Conservation (phyloP, 257 asterid species). For the Schizonepeta tenuifolia region DNA sequence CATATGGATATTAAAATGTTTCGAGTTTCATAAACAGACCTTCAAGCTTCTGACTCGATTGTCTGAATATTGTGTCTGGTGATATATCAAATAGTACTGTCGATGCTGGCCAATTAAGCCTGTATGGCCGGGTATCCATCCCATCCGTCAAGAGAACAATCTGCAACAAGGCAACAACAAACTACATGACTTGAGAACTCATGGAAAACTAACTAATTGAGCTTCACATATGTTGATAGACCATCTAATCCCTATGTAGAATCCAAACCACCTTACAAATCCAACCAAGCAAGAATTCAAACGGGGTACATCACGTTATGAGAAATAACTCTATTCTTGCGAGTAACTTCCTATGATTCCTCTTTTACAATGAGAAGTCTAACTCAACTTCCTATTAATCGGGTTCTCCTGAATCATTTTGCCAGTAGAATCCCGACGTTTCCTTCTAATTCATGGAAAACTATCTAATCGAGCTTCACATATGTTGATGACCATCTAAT, state of each 20-base stretch:
- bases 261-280: neutral
- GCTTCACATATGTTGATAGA: neutral
- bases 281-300: neutral
- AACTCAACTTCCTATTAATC: no score
- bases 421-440: neutral
- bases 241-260: neutral
- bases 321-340: neutral
- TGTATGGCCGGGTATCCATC: conserved; percentile 85
- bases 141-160: conserved; percentile 86
- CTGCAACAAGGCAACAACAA: conserved; percentile 51
- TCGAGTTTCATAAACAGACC: conserved; percentile 42
- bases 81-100: conserved; percentile 66
- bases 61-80: conserved; percentile 54
- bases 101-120: conserved; percentile 80
- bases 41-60: conserved; percentile 60
- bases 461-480: conserved; percentile 4
- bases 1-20: neutral
- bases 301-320: neutral
- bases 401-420: neutral
- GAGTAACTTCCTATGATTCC: no score
- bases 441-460: conserved; percentile 6
- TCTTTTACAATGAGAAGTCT: no score
- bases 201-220: conserved; percentile 15
- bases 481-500: neutral
- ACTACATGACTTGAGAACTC: conserved; percentile 18